These are phyloP conservation scores for Aegilops longissima DNA, from an alignment of 176 grass and related monocot genomes.

Conservation along the genomic window DNA sequence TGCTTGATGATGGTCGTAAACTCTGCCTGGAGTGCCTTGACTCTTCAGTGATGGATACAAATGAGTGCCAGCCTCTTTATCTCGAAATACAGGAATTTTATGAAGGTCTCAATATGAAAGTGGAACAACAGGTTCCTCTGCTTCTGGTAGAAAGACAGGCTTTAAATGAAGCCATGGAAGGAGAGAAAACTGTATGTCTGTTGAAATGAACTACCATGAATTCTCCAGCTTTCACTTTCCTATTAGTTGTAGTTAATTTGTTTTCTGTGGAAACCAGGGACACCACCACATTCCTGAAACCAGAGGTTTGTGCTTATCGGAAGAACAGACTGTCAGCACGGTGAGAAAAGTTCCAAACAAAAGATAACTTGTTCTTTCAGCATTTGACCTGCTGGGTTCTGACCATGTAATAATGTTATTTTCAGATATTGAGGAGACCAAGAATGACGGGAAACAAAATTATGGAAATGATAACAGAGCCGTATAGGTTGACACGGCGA, in stretches of 20 bases:
- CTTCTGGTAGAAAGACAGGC: conserved; percentile 97
- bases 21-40: conserved; percentile 92
- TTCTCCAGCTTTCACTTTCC: not conserved
- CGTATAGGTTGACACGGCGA: conserved; percentile 69
- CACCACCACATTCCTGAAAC: conserved; percentile 97
- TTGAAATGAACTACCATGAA: conserved; percentile 10
- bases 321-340: conserved; percentile 95
- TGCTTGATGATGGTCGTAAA: conserved; percentile 80
- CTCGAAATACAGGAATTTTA: conserved; percentile 91
- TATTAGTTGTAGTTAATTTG: conserved; percentile 18
- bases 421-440: conserved; percentile 81
- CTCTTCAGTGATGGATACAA: conserved; percentile 87
- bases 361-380: conserved; percentile 19
- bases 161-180: conserved; percentile 97
- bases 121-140: conserved; percentile 88
- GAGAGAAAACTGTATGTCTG: conserved; percentile 75
- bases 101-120: conserved; percentile 95
- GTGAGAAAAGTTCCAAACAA: conserved; percentile 41
- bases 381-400: conserved; percentile 16
- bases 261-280: conserved; percentile 48
- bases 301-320: conserved; percentile 93
- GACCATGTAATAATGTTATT: not conserved
- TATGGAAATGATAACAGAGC: conserved; percentile 85
- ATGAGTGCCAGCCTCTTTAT: conserved; percentile 81
- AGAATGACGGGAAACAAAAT: conserved; percentile 80